Percentiles rank a stretch among this genome's conserved stretches.
Evolutionary conservation across 257 asterid genomes (phyloP).

Genomic region (Echium plantagineum): DNA sequence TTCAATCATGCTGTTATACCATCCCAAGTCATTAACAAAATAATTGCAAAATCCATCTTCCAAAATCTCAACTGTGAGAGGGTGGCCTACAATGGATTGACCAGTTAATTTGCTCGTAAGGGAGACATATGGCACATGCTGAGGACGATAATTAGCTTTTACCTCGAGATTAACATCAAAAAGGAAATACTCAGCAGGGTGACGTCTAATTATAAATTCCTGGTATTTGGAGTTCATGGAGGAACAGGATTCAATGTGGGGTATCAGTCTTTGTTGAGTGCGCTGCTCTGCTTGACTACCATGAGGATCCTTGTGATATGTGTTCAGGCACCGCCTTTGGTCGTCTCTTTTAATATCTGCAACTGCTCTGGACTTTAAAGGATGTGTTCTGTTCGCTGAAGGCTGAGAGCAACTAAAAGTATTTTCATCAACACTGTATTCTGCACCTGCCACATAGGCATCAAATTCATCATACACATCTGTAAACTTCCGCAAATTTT

Average conservation of each 20-base stretch:
- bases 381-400: constrained; percentile 14
- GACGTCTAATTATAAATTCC: constrained; percentile 39
- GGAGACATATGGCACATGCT: constrained; percentile 61
- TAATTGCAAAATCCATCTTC: constrained; percentile 40
- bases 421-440: constrained; percentile 11
- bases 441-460: constrained; percentile 10
- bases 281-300: constrained; percentile 21
- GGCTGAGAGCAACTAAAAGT: constrained; percentile 31
- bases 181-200: constrained; percentile 27
- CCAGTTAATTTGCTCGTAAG: constrained; percentile 62
- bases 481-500: constrained; percentile 7
- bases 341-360: constrained; percentile 28
- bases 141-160: constrained; percentile 39
- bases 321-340: constrained; percentile 45
- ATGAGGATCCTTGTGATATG: constrained; percentile 26
- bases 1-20: constrained; percentile 48
- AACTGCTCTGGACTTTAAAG: constrained; percentile 25
- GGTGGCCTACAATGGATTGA: constrained; percentile 72
- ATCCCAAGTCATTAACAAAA: constrained; percentile 23
- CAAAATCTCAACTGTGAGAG: constrained; percentile 46
- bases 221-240: constrained; percentile 70
- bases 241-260: constrained; percentile 63
- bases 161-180: constrained; percentile 53
- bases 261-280: constrained; percentile 44
- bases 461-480: constrained; percentile 29